Evolutionary conservation across 2,329 filamentous ascomycete genomes (phyloP).

Genomic region (Exophiala aquamarina): DNA sequence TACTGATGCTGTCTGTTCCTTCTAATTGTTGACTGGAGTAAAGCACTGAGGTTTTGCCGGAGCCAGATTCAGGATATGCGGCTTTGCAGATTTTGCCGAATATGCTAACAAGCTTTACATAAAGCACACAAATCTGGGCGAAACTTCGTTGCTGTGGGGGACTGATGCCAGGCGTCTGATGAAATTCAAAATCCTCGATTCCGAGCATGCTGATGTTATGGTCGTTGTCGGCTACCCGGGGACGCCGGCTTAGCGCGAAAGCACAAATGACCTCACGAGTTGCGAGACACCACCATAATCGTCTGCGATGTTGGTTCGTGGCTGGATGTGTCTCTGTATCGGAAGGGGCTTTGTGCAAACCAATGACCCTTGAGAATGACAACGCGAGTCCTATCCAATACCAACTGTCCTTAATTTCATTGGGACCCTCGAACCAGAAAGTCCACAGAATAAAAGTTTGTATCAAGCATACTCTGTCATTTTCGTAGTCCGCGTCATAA

Average conservation of each 20-base stretch:
- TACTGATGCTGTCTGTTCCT: constrained; percentile 1
- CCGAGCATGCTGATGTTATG: constrained; percentile 89
- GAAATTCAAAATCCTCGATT: constrained; percentile 77
- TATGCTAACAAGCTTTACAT: constrained; percentile 5
- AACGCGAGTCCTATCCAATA: constrained; percentile 96
- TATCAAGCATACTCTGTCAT: constrained; percentile 83
- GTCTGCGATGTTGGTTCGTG: constrained; percentile 1
- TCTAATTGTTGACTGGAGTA: constrained; percentile 9
- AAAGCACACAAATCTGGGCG: constrained; percentile 4
- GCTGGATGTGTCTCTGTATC: background rate
- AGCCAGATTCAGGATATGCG: constrained; percentile 7
- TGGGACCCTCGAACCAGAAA: constrained; percentile 94
- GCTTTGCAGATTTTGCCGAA: constrained; percentile 6
- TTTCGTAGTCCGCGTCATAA: constrained; percentile 93
- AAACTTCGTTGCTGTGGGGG: constrained; percentile 1
- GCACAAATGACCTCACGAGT: constrained; percentile 9
- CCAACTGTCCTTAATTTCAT: constrained; percentile 97
- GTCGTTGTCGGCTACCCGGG: constrained; percentile 87
- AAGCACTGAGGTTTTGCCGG: constrained; percentile 7
- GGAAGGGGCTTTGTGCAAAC: constrained; percentile 35
- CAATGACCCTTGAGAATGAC: constrained; percentile 88
- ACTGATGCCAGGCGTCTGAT: background rate
- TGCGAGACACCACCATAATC: constrained; percentile 11
- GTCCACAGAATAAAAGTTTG: constrained; percentile 89
- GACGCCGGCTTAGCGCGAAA: constrained; percentile 57